These are phyloP conservation scores for Aspergillus hortae DNA, from an alignment of 2,329 filamentous ascomycete species.

Conservation along the genomic window DNA sequence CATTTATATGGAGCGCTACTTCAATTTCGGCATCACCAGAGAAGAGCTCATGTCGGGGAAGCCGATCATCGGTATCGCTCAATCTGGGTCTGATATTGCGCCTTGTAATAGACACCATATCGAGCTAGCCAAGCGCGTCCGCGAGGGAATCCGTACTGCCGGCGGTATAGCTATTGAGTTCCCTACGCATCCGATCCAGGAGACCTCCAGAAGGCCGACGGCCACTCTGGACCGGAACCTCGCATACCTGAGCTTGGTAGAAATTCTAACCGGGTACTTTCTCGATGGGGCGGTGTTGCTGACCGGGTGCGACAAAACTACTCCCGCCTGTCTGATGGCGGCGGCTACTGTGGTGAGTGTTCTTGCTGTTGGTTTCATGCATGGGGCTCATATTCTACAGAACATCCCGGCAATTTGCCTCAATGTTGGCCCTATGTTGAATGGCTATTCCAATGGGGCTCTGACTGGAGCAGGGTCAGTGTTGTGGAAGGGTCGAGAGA, in stretches of 20 bases:
- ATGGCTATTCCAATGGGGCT: conserved; percentile 43
- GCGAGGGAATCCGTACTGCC: conserved; percentile 48
- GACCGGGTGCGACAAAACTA: conserved; percentile 54
- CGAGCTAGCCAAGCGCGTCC: conserved; percentile 48
- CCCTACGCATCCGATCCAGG: conserved; percentile 52
- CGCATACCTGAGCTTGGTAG: conserved; percentile 47
- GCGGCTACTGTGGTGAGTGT: conserved; percentile 46
- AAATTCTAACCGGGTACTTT: conserved; percentile 48
- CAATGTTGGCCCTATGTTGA: conserved; percentile 53
- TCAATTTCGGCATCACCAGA: conserved; percentile 49
- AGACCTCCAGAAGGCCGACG: conserved; percentile 46
- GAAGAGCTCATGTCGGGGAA: conserved; percentile 50
- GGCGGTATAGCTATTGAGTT: conserved; percentile 52
- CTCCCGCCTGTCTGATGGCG: conserved; percentile 51
- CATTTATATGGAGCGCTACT: conserved; percentile 49
- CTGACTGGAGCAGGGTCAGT: conserved; percentile 46
- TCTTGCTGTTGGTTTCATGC: background rate
- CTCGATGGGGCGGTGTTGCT: conserved; percentile 51
- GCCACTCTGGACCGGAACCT: conserved; percentile 50
- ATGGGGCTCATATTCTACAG: conserved; percentile 14
- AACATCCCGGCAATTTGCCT: conserved; percentile 52
- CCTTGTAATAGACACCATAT: conserved; percentile 52
- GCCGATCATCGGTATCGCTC: conserved; percentile 52
- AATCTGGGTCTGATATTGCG: conserved; percentile 50
- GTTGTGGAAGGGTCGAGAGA: conserved; percentile 49